Conservation (phyloP, 192 early-diverging fungal species). For the Piromyces finnis region DNA sequence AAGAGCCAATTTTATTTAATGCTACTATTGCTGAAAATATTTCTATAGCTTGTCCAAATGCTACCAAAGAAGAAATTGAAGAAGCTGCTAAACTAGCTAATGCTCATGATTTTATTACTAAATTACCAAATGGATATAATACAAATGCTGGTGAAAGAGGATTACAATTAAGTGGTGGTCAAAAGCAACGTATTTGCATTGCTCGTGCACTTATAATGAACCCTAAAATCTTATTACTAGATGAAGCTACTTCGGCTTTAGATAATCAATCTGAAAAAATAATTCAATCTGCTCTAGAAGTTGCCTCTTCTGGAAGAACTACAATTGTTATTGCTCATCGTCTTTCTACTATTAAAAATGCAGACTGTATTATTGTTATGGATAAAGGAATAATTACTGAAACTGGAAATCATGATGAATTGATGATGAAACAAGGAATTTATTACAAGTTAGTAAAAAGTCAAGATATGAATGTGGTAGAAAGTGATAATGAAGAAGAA, state of each 20-base stretch:
- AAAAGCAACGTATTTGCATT: slow-evolving; percentile 53
- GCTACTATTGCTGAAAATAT: slow-evolving; percentile 20
- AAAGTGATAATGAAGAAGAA: too few relatives aligned
- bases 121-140: slow-evolving; percentile 12
- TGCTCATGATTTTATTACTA: slow-evolving; percentile 23
- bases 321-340: neutral
- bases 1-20: slow-evolving; percentile 3
- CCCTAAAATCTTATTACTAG: slow-evolving; percentile 35
- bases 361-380: slow-evolving; percentile 18
- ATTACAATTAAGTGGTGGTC: slow-evolving; percentile 4
- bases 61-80: slow-evolving; percentile 16
- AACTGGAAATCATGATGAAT: slow-evolving; percentile 12
- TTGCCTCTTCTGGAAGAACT: too few relatives aligned
- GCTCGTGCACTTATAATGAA: slow-evolving; percentile 46
- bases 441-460: too few relatives aligned
- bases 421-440: neutral
- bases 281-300: too few relatives aligned
- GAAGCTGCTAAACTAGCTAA: slow-evolving; percentile 25
- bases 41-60: slow-evolving; percentile 24
- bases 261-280: neutral
- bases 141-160: slow-evolving; percentile 53
- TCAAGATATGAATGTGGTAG: too few relatives aligned
- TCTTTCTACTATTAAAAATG: slow-evolving; percentile 11
- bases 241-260: neutral
- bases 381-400: slow-evolving; percentile 13